Percentiles rank a stretch among this genome's conserved stretches.
Evolutionary conservation across 371 early-diverging fungal species (phyloP).

Genomic region (Smittium culicis): DNA sequence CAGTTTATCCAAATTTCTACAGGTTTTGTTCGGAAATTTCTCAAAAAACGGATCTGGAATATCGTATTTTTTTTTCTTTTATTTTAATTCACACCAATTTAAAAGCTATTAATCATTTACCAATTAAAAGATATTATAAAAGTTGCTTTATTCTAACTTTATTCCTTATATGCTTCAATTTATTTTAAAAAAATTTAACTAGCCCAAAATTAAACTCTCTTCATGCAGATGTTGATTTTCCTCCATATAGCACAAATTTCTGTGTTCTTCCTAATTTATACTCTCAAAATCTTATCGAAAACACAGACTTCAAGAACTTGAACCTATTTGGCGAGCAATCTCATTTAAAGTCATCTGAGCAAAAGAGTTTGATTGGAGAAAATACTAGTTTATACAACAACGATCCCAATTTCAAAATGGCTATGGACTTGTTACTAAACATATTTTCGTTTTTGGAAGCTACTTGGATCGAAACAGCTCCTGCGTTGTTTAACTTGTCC

Average conservation of each 20-base stretch:
- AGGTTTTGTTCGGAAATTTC: background rate
- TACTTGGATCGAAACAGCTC: constrained; percentile 57
- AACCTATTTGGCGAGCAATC: background rate
- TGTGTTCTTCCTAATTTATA: background rate
- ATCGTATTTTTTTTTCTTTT: background rate
- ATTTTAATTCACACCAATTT: too few species aligned
- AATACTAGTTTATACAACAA: too few species aligned
- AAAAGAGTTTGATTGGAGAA: background rate
- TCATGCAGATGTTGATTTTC: background rate
- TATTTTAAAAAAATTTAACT: too few species aligned
- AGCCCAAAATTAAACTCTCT: background rate
- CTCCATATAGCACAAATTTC: background rate
- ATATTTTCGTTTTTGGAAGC: constrained; percentile 45
- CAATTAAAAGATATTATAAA: too few species aligned
- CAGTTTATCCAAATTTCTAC: background rate
- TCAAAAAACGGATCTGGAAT: background rate
- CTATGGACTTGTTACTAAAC: constrained; percentile 16
- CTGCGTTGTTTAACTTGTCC: constrained; percentile 40
- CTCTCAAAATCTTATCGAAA: background rate
- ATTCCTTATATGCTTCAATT: too few species aligned
- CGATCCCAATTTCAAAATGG: background rate
- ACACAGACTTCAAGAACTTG: background rate
- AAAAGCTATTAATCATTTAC: too few species aligned
- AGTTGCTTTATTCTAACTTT: too few species aligned
- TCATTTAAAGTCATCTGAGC: background rate